Conservation (phyloP, 495 filamentous ascomycete species). For the Aspergillus ostianus region DNA sequence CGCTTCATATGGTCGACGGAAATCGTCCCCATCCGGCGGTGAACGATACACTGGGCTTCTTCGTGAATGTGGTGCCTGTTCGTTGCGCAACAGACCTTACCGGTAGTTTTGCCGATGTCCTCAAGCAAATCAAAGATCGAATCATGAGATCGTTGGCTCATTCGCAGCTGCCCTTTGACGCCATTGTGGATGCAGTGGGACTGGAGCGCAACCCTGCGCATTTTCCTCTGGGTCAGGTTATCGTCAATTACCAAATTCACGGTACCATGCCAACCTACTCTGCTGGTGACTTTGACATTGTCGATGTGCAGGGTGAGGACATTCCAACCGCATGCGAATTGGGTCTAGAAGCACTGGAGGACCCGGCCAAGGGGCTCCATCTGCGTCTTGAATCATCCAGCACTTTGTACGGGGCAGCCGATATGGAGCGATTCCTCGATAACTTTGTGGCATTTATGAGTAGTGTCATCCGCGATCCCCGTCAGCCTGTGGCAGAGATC, state of each 20-base stretch:
- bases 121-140: slow-evolving; percentile 18
- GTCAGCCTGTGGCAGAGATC: slow-evolving; percentile 26
- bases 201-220: slow-evolving; percentile 15
- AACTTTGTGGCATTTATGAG: slow-evolving; percentile 28
- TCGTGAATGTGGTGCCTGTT: slow-evolving; percentile 45
- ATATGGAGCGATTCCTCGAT: slow-evolving; percentile 32
- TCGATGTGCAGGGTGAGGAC: background rate
- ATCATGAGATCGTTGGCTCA: slow-evolving; percentile 20
- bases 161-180: slow-evolving; percentile 24
- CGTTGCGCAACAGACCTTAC: slow-evolving; percentile 28
- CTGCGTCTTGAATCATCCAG: slow-evolving; percentile 25
- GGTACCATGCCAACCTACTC: slow-evolving; percentile 5
- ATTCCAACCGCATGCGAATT: background rate
- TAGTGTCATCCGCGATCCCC: slow-evolving; percentile 28
- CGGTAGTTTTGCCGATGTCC: slow-evolving; percentile 30
- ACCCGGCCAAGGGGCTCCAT: slow-evolving; percentile 21
- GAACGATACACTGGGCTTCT: slow-evolving; percentile 35
- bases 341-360: slow-evolving; percentile 24
- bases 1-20: slow-evolving; percentile 37
- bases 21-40: slow-evolving; percentile 29
- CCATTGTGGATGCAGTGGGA: slow-evolving; percentile 23
- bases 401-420: slow-evolving; percentile 21
- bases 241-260: slow-evolving; percentile 26
- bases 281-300: slow-evolving; percentile 3
- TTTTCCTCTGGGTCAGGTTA: slow-evolving; percentile 31